Evolutionary conservation across 805 yeast genomes (phyloP), one percentile per base, ranked within the genome.

Genomic region (Tetrapisispora phaffii): DNA sequence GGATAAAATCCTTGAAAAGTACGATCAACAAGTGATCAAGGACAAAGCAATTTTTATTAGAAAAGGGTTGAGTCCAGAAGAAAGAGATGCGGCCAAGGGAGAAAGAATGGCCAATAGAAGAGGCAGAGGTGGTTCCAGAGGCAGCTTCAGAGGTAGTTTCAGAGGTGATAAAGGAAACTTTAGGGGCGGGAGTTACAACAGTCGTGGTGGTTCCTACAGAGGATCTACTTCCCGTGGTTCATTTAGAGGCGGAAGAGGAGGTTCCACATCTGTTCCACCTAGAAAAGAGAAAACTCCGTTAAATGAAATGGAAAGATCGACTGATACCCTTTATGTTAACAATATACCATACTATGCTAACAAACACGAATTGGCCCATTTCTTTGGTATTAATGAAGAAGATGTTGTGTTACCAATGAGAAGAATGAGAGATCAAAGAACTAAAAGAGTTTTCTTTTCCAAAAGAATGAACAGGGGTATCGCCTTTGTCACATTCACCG

Each of bases 331-430:
- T 33, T 76, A 79, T 50, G 71, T 84, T 47, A 77, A 79, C 47
- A 79, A 77, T 53, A 69, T 79, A 47, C 85, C 80, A 46, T 87
- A 85, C 47, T 74, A 74, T 49, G 71, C 72, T 26, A 69, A 75
- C 35, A 81, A 80, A 59, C 73, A 71, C 7, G 80, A 79, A 50
- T 59, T 79, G 48, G 69, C 69, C 44, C 72, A 67, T 36, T 69
- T 75, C 52, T 78, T 79, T 56, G 79, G 71, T 20, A 73, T 71
- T 48, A 59, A 61, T 4, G 71, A 73, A 56, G 69, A 67, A 24
- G 68, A 66, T 28, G 71, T 78, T 40, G 76, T 75, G 44, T 68
- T 78, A 50, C 83, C 83, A 56, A 72, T 71, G 60, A 67, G 68
- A 49, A 59, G 57, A 48, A 46, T 54, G 51, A 58, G 53, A 47